Conservation (phyloP, 2,329 filamentous ascomycete species). For the Fusarium guadeloupense region DNA sequence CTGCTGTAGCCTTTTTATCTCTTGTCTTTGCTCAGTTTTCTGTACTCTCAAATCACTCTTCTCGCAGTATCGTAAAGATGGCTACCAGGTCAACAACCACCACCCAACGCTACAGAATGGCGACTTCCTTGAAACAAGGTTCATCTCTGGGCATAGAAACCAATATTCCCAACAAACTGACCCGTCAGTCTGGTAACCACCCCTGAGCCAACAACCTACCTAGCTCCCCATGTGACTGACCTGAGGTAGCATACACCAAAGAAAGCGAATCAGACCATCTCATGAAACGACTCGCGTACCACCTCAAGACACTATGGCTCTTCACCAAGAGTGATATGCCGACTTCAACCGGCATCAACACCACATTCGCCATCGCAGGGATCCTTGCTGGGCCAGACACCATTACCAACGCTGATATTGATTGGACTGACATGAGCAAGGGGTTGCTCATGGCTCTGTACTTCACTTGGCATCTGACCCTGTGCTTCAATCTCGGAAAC, state of each 20-base stretch:
- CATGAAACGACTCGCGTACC: conserved; percentile 24
- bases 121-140: background rate
- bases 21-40: background rate
- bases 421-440: conserved; percentile 20
- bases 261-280: background rate
- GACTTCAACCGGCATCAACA: conserved; percentile 33
- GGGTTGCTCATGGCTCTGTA: conserved; percentile 33
- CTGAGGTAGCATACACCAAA: conserved; percentile 15
- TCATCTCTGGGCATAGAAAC: background rate
- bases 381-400: conserved; percentile 26
- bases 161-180: background rate
- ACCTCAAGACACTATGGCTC: conserved; percentile 26
- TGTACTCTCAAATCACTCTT: background rate
- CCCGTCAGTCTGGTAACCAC: conserved; percentile 24
- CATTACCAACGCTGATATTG: conserved; percentile 22
- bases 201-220: conserved; percentile 9
- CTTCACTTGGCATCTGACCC: conserved; percentile 38
- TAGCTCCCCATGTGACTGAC: conserved; percentile 15
- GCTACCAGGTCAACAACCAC: conserved; percentile 11
- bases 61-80: background rate
- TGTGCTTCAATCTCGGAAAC: conserved; percentile 50
- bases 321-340: conserved; percentile 35
- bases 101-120: conserved; percentile 5
- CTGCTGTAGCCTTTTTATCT: background rate
- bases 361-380: conserved; percentile 27